phyloP scores from a whole-genome alignment of 345 rosid species.

The Gynandropsis gynandra region DNA sequence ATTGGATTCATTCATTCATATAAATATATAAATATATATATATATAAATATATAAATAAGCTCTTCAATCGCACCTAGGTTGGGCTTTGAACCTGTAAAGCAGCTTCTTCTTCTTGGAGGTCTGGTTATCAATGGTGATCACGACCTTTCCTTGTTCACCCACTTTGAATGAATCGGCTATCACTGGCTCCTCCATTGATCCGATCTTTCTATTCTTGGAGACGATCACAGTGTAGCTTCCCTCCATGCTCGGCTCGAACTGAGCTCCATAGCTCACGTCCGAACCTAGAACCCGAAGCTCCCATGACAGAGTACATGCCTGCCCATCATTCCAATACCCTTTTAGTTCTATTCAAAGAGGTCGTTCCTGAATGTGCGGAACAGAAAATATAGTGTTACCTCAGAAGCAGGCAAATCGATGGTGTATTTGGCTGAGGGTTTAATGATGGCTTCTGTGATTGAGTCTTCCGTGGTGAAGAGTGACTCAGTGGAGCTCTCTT shows the following conservation, averaged over 20 bases:
- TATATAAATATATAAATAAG: too few species aligned
- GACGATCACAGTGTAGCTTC: slow-evolving; percentile 72
- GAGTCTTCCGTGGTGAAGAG: slow-evolving; percentile 18
- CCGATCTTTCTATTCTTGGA: slow-evolving; percentile 54
- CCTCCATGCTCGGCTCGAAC: slow-evolving; percentile 59
- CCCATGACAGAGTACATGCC: slow-evolving; percentile 53
- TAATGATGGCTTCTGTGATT: slow-evolving; percentile 25
- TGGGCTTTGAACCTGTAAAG: slow-evolving; percentile 75
- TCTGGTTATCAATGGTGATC: slow-evolving; percentile 60
- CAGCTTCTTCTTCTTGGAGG: slow-evolving; percentile 75
- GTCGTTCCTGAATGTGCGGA: background rate
- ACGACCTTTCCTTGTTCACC: slow-evolving; percentile 62
- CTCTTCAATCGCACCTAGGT: slow-evolving; percentile 13
- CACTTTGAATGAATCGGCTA: slow-evolving; percentile 50
- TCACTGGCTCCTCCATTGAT: slow-evolving; percentile 50
- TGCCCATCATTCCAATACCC: slow-evolving; percentile 25
- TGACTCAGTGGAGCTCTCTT: slow-evolving; percentile 31
- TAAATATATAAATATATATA: too few species aligned
- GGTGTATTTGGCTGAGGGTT: slow-evolving; percentile 24
- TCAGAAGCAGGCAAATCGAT: slow-evolving; percentile 33
- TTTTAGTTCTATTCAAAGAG: background rate
- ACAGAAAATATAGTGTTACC: slow-evolving; percentile 14
- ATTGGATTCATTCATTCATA: background rate
- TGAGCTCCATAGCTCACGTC: slow-evolving; percentile 75
- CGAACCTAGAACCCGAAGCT: slow-evolving; percentile 70